Base-by-base conservation (phyloP, 768 basidiomycete genomes). In the Filobasidium floriforme region DNA sequence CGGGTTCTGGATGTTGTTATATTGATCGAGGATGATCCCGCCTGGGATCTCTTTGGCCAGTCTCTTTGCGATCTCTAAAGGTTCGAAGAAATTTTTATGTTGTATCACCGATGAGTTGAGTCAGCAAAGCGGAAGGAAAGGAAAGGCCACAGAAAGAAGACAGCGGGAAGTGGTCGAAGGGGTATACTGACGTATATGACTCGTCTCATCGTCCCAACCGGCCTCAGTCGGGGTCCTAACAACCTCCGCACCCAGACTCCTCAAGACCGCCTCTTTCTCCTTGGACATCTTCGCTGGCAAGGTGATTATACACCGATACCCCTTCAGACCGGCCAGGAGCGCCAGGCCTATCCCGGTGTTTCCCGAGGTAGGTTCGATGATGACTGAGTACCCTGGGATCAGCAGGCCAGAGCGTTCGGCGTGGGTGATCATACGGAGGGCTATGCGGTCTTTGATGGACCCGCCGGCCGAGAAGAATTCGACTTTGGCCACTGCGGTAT, bases 261-360 rank as follows among this genome's bases (percentile, higher is more conserved):
- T 87, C 32, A 99, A 82, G 26, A 90, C 84, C 0, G 90, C 90
- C 80, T 92, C 92, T 79, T 99, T 99, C 80, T 99, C 94, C 84
- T 86, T 78, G 5, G 90, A 92, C 94, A 97, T 98, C 82, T 97
- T 97, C 76, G 91, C 87, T 43, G 93, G 93, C 79, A 96, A 70
- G 11, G 76, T 77, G 65, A 81, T 81, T 66, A 81, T 80, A 71
- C 80, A 80, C 52, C 76, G 41, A 55, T 73, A 76, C 9, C 74
- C 94, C 86, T 93, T 94, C 80, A 98, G 86, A 14, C 93, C 92
- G 71, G 90, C 90, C 0, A 89, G 87, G 82, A 98, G 84, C 2
- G 93, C 93, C 12, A 99, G 81, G 0, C 93, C 96, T 68, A 99
- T 94, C 6, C 92, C 62, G 18, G 57, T 62, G 65, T 73, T 61